These are phyloP conservation scores for Mycena capillaripes DNA, from an alignment of 768 basidiomycete species.

Conservation along the genomic window DNA sequence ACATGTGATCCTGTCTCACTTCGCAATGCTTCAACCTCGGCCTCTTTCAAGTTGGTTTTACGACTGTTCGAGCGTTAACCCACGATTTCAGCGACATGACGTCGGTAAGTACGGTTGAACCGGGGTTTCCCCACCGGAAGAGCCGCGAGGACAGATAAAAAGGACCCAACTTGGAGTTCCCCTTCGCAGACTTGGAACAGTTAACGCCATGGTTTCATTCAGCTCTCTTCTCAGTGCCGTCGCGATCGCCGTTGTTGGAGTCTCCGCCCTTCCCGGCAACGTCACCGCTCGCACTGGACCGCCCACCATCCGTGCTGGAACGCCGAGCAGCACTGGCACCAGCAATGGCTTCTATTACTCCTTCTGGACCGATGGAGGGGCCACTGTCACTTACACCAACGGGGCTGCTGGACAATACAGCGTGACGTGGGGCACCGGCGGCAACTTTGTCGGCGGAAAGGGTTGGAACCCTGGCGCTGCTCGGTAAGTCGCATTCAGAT, in stretches of 20 bases:
- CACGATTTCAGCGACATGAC: constrained; percentile 3
- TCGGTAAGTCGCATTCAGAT: constrained; percentile 34
- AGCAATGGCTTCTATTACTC: constrained; percentile 49
- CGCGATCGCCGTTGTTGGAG: constrained; percentile 21
- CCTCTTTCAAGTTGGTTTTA: background rate
- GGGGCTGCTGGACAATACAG: constrained; percentile 45
- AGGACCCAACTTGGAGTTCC: background rate
- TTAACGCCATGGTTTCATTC: constrained; percentile 33
- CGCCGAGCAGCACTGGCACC: constrained; percentile 42
- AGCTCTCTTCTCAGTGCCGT: constrained; percentile 17
- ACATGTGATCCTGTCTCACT: constrained; percentile 6
- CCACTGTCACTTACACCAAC: constrained; percentile 48
- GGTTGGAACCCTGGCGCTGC: constrained; percentile 51
- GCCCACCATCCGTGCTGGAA: background rate
- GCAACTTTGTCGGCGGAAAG: constrained; percentile 51
- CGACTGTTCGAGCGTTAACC: no score
- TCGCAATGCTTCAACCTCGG: constrained; percentile 4
- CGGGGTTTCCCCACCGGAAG: constrained; percentile 4
- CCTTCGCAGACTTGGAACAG: background rate
- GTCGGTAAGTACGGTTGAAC: background rate
- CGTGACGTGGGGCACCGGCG: constrained; percentile 44
- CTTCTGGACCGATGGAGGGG: constrained; percentile 46
- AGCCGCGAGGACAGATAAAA: background rate
- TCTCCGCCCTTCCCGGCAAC: constrained; percentile 36
- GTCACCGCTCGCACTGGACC: constrained; percentile 22